phyloP scores from a whole-genome alignment of 75 land plant genomes.

The Picea sitchensis region DNA sequence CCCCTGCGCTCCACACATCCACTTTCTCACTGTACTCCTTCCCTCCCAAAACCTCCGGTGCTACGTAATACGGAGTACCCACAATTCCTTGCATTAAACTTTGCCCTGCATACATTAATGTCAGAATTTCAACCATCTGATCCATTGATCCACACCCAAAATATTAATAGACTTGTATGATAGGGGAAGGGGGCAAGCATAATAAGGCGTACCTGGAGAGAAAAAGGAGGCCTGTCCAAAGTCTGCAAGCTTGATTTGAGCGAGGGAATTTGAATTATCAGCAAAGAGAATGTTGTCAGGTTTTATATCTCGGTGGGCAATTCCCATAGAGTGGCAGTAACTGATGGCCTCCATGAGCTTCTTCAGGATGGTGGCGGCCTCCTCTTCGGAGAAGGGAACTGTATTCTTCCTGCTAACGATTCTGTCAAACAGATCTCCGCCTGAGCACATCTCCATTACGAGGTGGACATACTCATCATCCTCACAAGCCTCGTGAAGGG shows the following conservation, averaged over 20 bases:
- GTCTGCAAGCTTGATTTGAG: conserved; percentile 33
- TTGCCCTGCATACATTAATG: conserved; percentile 32
- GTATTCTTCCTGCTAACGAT: not conserved
- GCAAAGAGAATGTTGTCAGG: conserved; percentile 59
- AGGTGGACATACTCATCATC: conserved; percentile 13
- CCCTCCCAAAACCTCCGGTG: conserved; percentile 65
- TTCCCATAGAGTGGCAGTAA: conserved; percentile 45
- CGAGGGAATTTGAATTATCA: not conserved
- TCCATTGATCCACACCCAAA: too few relatives aligned
- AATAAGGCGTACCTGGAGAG: not conserved
- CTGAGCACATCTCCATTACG: conserved; percentile 25
- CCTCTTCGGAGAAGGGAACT: conserved; percentile 18
- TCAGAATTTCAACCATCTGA: conserved; percentile 10
- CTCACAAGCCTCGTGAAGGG: conserved; percentile 32
- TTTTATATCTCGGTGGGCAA: conserved; percentile 63
- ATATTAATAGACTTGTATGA: too few relatives aligned
- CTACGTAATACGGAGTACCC: conserved; percentile 72
- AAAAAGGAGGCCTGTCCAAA: conserved; percentile 58
- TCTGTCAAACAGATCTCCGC: conserved; percentile 33
- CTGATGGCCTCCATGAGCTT: conserved; percentile 34
- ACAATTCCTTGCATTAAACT: conserved; percentile 34
- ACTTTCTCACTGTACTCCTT: conserved; percentile 57
- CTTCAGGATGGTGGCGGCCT: conserved; percentile 26
- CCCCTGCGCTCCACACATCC: conserved; percentile 81
- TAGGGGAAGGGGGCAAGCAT: too few relatives aligned